Evolutionary conservation across 1,284 basidiomycete species (phyloP), one percentile per base, ranked within the genome.

Genomic region (Sanghuangporus weigelae): DNA sequence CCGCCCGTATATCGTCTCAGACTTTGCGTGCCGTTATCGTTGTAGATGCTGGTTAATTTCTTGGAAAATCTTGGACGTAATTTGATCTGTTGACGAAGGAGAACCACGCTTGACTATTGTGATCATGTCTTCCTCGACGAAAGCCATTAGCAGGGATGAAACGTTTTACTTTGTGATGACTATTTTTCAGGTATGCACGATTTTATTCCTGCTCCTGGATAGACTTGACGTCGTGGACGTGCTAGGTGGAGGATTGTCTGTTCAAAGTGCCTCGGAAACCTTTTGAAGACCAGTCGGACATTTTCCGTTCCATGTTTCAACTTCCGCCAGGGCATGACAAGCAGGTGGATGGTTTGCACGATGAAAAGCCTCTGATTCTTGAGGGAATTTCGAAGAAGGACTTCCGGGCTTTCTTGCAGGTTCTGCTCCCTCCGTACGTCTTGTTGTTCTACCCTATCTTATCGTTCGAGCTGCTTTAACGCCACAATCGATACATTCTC

Each of bases 261-360:
- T 66, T 66, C 49, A 66, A 63, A 26, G 49, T 66, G 14, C 64
- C 64, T 36, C 59, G 61, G 12, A 57, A 46, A 42, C 57, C 60
- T 31, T 66, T 66, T 38, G 64, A 66, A 42, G 61, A 62, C 11
- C 64, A 66, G 42, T 66, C 64, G 12, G 60, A 63, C n/a, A 44
- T 66, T 11, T 66, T 66, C 50, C 49, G 46, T 26, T 49, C 60
- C 19, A 66, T 66, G 64, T 66, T 66, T 40, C 51, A 38, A 23
- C 61, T 66, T 1, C 64, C 64, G 21, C 64, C 50, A 7, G 64
- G 56, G 6, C 26, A 44, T 4, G 26, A 62, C 23, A 50, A 36
- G 3, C 23, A 55, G 42, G 39, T 61, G 16, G 64, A 66, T 3
- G 64, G 64, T 19, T 35, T 62, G n/a, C 49, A 44, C 31, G 61